Percentiles rank a stretch among this genome's conserved stretches.
Evolutionary conservation across 306 rosid species (phyloP).

Genomic region (Quercus alba): DNA sequence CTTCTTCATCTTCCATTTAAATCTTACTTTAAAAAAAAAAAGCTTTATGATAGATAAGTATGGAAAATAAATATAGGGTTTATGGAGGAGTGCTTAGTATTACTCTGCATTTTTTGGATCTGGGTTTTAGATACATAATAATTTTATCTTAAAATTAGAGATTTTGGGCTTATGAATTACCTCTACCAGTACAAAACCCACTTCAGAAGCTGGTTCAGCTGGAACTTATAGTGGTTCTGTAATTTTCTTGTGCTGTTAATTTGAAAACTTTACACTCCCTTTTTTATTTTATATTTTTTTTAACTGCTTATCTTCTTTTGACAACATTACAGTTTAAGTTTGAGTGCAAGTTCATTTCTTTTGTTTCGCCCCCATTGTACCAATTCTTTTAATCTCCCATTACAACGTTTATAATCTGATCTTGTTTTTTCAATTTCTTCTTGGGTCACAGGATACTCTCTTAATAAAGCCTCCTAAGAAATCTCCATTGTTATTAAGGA

Average conservation of each 20-base stretch:
- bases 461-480: conserved; percentile 70
- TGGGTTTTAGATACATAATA: conserved; percentile 17
- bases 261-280: not conserved
- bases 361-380: not conserved
- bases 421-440: not conserved
- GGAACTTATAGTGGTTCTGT: conserved; percentile 7
- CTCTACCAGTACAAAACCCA: not conserved
- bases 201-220: not conserved
- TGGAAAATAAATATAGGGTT: conserved; percentile 17
- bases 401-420: not conserved
- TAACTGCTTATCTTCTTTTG: not conserved
- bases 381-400: conserved; percentile 1
- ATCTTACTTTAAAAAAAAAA: not conserved
- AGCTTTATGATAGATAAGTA: conserved; percentile 4
- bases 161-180: not conserved
- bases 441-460: conserved; percentile 59
- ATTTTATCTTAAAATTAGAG: not conserved
- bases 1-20: not conserved
- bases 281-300: not conserved
- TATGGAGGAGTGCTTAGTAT: conserved; percentile 10
- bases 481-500: conserved; percentile 62
- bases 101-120: conserved; percentile 32
- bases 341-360: not conserved
- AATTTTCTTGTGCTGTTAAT: not conserved
- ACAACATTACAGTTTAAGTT: not conserved